These are phyloP conservation scores for Lasiodiplodia sp. DNA, from an alignment of 2,329 filamentous ascomycete species.

Conservation along the genomic window DNA sequence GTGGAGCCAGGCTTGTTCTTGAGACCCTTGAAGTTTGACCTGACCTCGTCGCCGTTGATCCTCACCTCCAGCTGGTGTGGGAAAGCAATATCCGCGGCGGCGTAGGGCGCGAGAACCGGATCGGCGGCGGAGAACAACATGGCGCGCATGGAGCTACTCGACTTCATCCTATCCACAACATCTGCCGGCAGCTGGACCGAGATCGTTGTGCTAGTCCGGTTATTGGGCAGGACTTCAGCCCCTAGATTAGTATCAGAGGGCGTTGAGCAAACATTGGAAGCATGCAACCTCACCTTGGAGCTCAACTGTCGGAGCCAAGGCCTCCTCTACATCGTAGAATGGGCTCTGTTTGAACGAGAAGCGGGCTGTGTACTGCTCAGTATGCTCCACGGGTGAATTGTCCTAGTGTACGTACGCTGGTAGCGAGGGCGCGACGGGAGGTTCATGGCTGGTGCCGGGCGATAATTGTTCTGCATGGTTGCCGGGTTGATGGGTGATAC, in stretches of 20 bases:
- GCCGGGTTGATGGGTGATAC: conserved; percentile 35
- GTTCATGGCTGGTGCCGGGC: conserved; percentile 31
- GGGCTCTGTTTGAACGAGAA: conserved; percentile 77
- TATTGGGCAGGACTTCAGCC: conserved; percentile 64
- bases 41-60: conserved; percentile 86
- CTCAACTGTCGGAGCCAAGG: conserved; percentile 69
- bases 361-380: conserved; percentile 45
- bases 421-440: conserved; percentile 12
- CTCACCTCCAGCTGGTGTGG: conserved; percentile 93
- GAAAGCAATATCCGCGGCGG: conserved; percentile 76
- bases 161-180: conserved; percentile 62
- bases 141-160: conserved; percentile 70
- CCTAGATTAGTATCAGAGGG: not conserved
- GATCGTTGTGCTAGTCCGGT: conserved; percentile 65
- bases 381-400: not conserved
- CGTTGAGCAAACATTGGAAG: not conserved
- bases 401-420: not conserved
- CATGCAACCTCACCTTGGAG: conserved; percentile 71
- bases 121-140: conserved; percentile 85
- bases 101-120: conserved; percentile 41
- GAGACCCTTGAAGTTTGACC: conserved; percentile 89
- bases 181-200: conserved; percentile 65
- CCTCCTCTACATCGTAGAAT: conserved; percentile 77
- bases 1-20: conserved; percentile 98
- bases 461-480: conserved; percentile 35